phyloP scores from a whole-genome alignment of 257 asterid genomes.

The Lavandula angustifolia region DNA sequence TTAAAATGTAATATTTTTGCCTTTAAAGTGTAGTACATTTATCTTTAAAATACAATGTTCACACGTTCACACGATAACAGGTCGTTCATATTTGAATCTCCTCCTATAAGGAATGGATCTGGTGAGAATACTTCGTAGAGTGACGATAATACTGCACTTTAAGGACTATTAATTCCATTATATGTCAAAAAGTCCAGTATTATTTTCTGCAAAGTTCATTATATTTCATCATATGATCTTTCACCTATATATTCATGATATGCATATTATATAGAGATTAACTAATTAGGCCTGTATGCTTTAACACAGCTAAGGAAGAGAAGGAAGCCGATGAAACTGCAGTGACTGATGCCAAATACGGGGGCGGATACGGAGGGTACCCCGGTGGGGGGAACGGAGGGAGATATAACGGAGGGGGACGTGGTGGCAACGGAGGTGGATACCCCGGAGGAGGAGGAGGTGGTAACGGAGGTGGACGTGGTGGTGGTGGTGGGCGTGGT shows the following conservation, averaged over 20 bases:
- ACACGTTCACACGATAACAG: too few relatives aligned
- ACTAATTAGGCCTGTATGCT: not conserved
- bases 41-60: too few relatives aligned
- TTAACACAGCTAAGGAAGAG: not conserved
- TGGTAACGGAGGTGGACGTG: not conserved
- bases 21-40: too few relatives aligned
- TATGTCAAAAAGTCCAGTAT: too few relatives aligned
- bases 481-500: not conserved
- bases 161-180: not conserved
- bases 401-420: too few relatives aligned
- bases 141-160: not conserved
- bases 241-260: too few relatives aligned
- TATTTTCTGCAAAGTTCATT: too few relatives aligned
- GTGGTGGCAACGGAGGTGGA: not conserved
- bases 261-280: not conserved
- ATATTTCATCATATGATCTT: too few relatives aligned
- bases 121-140: too few relatives aligned
- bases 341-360: constrained; percentile 17
- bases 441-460: not conserved
- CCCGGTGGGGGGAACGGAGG: not conserved
- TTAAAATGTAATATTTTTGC: too few relatives aligned
- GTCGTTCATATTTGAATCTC: too few relatives aligned
- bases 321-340: not conserved
- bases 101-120: too few relatives aligned
- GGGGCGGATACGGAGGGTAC: not conserved